Conservation (phyloP, 1,284 basidiomycete genomes). For the Ustanciosporium gigantosporum region DNA sequence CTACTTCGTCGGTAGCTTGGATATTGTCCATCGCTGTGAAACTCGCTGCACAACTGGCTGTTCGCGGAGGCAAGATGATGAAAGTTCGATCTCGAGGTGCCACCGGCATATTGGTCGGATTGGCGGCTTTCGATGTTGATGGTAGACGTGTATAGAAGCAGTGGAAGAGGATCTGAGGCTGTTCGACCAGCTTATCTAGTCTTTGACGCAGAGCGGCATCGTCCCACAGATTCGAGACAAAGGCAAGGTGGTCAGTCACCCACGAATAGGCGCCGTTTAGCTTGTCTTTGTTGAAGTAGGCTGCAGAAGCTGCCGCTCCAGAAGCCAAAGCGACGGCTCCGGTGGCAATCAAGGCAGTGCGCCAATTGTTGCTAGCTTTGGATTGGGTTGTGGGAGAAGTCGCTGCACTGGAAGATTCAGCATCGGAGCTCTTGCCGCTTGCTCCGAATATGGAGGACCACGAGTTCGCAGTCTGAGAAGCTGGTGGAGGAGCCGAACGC, state of each 20-base stretch:
- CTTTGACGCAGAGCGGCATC: slow-evolving; percentile 70
- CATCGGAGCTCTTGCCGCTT: slow-evolving; percentile 12
- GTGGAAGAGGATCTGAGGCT: slow-evolving; percentile 63
- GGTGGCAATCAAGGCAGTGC: slow-evolving; percentile 63
- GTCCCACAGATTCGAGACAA: slow-evolving; percentile 86
- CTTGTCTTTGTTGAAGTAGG: slow-evolving; percentile 72
- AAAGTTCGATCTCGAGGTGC: slow-evolving; percentile 45
- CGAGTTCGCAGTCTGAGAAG: not conserved
- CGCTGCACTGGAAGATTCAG: not conserved
- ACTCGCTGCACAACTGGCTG: slow-evolving; percentile 13
- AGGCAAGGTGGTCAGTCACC: slow-evolving; percentile 86
- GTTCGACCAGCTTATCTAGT: slow-evolving; percentile 30
- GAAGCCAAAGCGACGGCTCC: slow-evolving; percentile 69
- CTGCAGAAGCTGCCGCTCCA: slow-evolving; percentile 72
- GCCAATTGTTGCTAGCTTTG: slow-evolving; percentile 13
- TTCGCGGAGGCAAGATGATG: slow-evolving; percentile 46
- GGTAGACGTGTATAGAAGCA: slow-evolving; percentile 55
- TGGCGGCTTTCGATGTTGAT: slow-evolving; percentile 11
- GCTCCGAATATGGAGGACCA: slow-evolving; percentile 4
- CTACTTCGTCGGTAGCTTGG: slow-evolving; percentile 73
- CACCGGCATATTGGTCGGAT: not conserved
- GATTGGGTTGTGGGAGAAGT: slow-evolving; percentile 2
- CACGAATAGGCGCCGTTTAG: slow-evolving; percentile 63
- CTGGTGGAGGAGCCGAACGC: slow-evolving; percentile 1
- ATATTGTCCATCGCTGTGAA: slow-evolving; percentile 42